phyloP scores from a whole-genome alignment of 768 basidiomycete genomes.

The Collybia sordida region DNA sequence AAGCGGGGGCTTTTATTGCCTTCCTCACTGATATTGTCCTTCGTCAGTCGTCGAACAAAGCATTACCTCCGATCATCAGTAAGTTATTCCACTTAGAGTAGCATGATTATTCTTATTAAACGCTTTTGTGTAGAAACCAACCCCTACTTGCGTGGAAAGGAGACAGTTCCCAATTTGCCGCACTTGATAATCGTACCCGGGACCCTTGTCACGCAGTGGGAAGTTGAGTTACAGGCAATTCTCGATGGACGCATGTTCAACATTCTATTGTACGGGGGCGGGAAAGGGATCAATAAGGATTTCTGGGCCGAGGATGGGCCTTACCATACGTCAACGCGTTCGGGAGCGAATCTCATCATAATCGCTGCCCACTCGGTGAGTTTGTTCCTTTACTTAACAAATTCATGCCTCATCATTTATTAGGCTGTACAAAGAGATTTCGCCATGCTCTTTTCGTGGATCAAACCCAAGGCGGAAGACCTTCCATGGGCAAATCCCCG shows the following conservation, averaged over 20 bases:
- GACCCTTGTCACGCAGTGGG: conserved; percentile 21
- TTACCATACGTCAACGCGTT: conserved; percentile 12
- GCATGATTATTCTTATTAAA: too few species aligned
- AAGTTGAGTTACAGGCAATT: conserved; percentile 12
- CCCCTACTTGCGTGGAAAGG: not conserved
- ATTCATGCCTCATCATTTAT: not conserved
- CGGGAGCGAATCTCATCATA: conserved; percentile 17
- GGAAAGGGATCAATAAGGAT: not conserved
- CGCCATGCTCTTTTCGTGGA: conserved; percentile 12
- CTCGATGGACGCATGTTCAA: conserved; percentile 16
- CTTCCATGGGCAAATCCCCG: not conserved
- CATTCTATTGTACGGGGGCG: conserved; percentile 21
- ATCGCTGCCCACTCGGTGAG: conserved; percentile 22
- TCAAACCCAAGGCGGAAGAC: conserved; percentile 8
- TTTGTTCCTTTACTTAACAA: not conserved
- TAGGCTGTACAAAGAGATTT: not conserved
- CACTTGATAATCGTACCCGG: conserved; percentile 21
- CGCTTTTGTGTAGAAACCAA: not conserved
- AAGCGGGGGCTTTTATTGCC: conserved; percentile 15
- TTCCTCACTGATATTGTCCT: conserved; percentile 15
- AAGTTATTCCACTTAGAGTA: not conserved
- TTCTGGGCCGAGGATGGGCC: conserved; percentile 21
- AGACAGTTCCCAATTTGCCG: conserved; percentile 1
- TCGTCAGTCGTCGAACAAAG: not conserved
- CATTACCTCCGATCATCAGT: conserved; percentile 2